Evolutionary conservation across 2,329 filamentous ascomycete genomes (phyloP).

Genomic region (Tolypocladium ovalisporum): DNA sequence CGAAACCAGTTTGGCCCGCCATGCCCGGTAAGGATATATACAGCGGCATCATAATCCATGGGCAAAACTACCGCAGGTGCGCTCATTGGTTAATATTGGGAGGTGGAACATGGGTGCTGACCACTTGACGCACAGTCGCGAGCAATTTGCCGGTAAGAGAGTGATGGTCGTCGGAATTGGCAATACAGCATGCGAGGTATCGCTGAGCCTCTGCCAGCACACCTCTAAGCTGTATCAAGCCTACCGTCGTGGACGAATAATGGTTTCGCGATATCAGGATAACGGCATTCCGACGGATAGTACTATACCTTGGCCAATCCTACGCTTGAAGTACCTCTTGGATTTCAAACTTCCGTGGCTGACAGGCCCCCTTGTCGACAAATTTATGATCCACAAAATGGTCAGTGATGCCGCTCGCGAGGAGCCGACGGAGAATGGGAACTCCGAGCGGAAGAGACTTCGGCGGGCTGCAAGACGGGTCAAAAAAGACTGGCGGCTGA

Average conservation of each 20-base stretch:
- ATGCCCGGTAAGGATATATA: conserved; percentile 22
- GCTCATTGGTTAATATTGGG: neutral
- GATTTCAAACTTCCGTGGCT: conserved; percentile 2
- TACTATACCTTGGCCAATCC: conserved; percentile 1
- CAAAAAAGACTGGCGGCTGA: conserved; percentile 1
- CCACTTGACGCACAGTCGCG: conserved; percentile 6
- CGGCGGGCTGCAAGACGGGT: neutral
- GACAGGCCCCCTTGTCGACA: neutral
- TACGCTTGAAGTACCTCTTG: conserved; percentile 3
- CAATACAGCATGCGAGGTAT: conserved; percentile 22
- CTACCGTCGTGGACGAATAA: conserved; percentile 13
- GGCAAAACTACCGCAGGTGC: neutral
- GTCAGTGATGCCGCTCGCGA: conserved; percentile 1
- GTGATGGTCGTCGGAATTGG: conserved; percentile 34
- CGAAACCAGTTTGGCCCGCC: conserved; percentile 22
- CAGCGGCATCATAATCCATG: conserved; percentile 13
- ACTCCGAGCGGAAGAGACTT: neutral
- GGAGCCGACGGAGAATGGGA: neutral
- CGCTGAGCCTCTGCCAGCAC: conserved; percentile 19
- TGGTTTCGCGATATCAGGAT: conserved; percentile 7
- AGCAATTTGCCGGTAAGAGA: conserved; percentile 17
- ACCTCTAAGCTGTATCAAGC: conserved; percentile 11
- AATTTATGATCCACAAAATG: conserved; percentile 1
- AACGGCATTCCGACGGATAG: conserved; percentile 2
- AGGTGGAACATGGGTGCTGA: neutral